A percentile compares a stretch with the other conserved stretches of the same genome.
Evolutionary conservation across 192 early-diverging fungal species (phyloP).

Genomic region (Jimgerdemannia lactiflua): DNA sequence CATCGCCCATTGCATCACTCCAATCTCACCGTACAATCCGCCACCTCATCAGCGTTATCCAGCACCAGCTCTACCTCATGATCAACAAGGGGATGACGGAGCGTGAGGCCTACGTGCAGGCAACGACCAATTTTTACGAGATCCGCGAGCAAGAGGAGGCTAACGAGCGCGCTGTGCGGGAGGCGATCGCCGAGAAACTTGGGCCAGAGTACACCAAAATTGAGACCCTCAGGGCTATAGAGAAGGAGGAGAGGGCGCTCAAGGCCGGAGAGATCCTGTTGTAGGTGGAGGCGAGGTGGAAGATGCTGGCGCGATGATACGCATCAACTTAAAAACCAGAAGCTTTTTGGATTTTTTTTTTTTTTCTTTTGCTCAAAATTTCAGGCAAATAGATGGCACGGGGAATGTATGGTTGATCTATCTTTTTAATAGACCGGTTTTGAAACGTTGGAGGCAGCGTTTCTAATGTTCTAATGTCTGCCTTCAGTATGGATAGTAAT

Average conservation of each 20-base stretch:
- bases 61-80: slow-evolving; percentile 82
- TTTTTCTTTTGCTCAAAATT: too few species aligned
- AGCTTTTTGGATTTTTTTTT: too few species aligned
- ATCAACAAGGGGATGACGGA: slow-evolving; percentile 52
- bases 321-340: too few species aligned
- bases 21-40: background rate
- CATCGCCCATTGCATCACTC: slow-evolving; percentile 1
- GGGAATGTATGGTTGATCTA: too few species aligned
- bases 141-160: slow-evolving; percentile 77
- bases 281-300: background rate
- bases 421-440: too few species aligned
- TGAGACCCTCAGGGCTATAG: background rate
- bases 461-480: too few species aligned
- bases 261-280: background rate
- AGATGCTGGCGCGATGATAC: too few species aligned
- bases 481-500: too few species aligned
- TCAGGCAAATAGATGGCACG: too few species aligned
- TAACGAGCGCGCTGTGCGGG: slow-evolving; percentile 59
- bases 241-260: background rate
- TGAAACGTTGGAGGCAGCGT: too few species aligned
- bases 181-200: slow-evolving; percentile 33
- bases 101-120: slow-evolving; percentile 76
- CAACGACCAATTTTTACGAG: slow-evolving; percentile 78
- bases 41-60: slow-evolving; percentile 64
- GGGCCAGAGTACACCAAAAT: background rate